Evolutionary conservation across 805 yeast species (phyloP), one percentile per base, ranked within the genome.

Genomic region (Starmerella sp.): DNA sequence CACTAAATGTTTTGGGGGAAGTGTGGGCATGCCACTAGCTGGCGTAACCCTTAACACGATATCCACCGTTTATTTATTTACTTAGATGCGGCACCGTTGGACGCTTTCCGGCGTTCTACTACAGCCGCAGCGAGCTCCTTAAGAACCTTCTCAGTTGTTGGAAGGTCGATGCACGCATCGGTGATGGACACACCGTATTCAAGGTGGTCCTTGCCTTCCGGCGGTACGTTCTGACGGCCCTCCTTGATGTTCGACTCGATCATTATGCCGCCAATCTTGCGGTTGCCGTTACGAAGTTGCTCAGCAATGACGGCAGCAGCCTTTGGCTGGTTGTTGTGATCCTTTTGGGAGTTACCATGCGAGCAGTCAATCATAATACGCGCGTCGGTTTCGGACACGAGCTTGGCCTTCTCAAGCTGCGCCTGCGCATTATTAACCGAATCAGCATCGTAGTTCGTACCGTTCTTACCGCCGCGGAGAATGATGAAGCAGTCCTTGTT

Each of bases 131-230:
- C 83, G 64, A 91, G 79, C 51, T 75, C 73, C 51, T 75, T 77
- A 63, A 91, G 76, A 54, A 88, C 91, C 30, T 69, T 72, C 49
- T 77, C 91, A 15, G 98, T 91, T 49, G 81, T 75, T 53, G 85
- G 93, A 88, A 95, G 87, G 57, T 87, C 79, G 57, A 91, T 89
- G 77, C 98, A 91, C 35, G 96, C 96, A 71, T 91, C 98, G n/a
- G 98, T 91, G 65, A 91, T 89, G 34, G 95, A 86, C 60, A 89
- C 86, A 59, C 98, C 98, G 73, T 91, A 91, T 66, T 84, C 80
- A 71, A 91, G 79, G 28, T 76, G 79, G 53, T 76, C 76, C 67
- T 84, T 83, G 53, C 95, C 96, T 39, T 53, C 58, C 43, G 72
- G 76, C 11, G 70, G 67, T 57, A 89, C 89, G 66, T 85, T 82